Evolutionary conservation across 2,329 filamentous ascomycete genomes (phyloP), one percentile per base, ranked within the genome.

Genomic region (Thelonectria discophora): DNA sequence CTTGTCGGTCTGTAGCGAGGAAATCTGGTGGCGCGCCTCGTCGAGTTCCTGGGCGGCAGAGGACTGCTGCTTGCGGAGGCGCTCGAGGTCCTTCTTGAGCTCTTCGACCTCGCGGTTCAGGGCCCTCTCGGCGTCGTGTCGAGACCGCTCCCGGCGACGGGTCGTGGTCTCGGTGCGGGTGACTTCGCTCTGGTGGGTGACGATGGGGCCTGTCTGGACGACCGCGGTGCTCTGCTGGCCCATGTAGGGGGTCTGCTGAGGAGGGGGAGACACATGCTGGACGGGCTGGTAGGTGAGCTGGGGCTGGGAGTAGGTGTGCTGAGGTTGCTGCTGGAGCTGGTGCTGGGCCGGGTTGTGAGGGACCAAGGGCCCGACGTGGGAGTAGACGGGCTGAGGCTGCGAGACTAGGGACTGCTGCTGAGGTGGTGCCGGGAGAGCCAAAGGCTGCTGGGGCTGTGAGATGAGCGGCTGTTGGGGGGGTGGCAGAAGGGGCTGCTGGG

Each of bases 1-100:
- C 24, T 71, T 71, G 55, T 72, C 70, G 15, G 60, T 65, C n/a
- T 72, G 68, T 32, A 70, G 56, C 37, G 47, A 58, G 3, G 67
- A 63, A n/a, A 72, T 62, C 30, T 65, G 62, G 32, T 67, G 57
- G 2, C 70, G 66, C 18, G 70, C 67, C 7, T 72, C 70, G 4
- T 69, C 63, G 1, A 72, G 63, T 15, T 72, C 70, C 56, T 65
- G 69, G 32, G 51, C 53, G 0, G 66, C 62, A 10, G 68, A 63
- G n/a, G 69, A 69, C 43, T 69, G 65, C 57, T 70, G 66, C 34
- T 63, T 59, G n/a, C 59, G 60, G 11, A 72, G 67, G 17, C 27
- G 48, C 45, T 63, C 63, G 13, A 71, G 54, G 27, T 48, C 60
- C 34, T 37, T 56, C 47, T 64, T 64, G 12, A 72, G 63, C 39